A percentile compares a stretch with the other conserved stretches of the same genome.
phyloP scores from a whole-genome alignment of 352 stramenopile species.

The Globisporangium alternatum region DNA sequence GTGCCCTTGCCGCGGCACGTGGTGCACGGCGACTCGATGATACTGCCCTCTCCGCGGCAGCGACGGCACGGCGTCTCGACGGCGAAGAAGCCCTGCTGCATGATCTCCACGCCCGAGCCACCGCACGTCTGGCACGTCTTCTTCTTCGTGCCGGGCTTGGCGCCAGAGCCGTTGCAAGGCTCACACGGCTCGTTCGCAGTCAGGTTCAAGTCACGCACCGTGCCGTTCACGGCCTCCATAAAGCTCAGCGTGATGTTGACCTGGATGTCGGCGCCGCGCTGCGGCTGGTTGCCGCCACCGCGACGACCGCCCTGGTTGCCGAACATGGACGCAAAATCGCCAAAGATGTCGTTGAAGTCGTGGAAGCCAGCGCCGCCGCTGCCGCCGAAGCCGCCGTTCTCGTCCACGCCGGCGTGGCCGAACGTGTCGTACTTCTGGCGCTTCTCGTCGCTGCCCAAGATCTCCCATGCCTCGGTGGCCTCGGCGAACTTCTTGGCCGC shows the following conservation, averaged over 20 bases:
- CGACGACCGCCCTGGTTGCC: conserved; percentile 53
- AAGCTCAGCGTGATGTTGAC: conserved; percentile 93
- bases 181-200: conserved; percentile 76
- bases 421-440: conserved; percentile 93
- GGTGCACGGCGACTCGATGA: conserved; percentile 81
- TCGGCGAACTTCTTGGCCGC: conserved; percentile 92
- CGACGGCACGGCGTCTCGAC: conserved; percentile 85
- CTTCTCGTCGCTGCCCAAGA: conserved; percentile 92
- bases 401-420: conserved; percentile 93
- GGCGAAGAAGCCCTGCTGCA: conserved; percentile 89
- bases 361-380: conserved; percentile 57
- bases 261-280: conserved; percentile 93
- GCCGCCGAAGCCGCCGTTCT: conserved; percentile 73
- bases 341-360: conserved; percentile 90
- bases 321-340: conserved; percentile 82
- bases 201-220: conserved; percentile 86
- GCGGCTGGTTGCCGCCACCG: conserved; percentile 57
- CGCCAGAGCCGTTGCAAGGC: conserved; percentile 74
- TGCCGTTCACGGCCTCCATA: conserved; percentile 94
- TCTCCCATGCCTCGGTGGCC: conserved; percentile 92
- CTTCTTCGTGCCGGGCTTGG: conserved; percentile 81
- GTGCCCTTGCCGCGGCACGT: conserved; percentile 77
- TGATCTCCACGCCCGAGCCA: conserved; percentile 81
- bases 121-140: conserved; percentile 80
- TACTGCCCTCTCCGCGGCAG: conserved; percentile 74